Evolutionary conservation across 1,284 basidiomycete species (phyloP), one percentile per base, ranked within the genome.

Genomic region (Apiotrichum porosum): DNA sequence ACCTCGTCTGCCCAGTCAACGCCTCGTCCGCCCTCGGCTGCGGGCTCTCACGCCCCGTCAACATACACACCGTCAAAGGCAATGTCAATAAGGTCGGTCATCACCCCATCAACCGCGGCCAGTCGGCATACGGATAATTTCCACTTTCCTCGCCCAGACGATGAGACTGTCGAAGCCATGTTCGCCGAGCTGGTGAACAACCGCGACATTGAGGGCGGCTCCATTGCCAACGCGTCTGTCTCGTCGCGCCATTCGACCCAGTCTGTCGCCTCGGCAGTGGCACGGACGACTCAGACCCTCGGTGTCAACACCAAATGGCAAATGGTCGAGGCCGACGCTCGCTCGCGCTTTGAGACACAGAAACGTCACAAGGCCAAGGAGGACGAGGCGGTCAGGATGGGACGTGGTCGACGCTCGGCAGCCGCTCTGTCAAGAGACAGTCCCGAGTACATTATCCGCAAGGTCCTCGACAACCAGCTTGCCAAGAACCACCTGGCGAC

Each of bases 251-350:
- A 43, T 19, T 55, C 54, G 21, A 42, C 19, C 35, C 51, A 28
- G 52, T 55, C 37, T 22, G 46, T 23, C 26, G 37, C 46, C 4
- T 60, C 60, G 4, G 53, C 61, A 2, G 54, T 63, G 9, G 60
- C 61, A 3, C 54, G 52, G n/a, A 57, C 56, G 4, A 59, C 66
- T 9, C 37, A 47, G 1, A 75, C 77, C 37, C 75, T 92, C 23
- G 66, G 81, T 1, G 78, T 86, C 24, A 86, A 92, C 42, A 90
- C 90, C 68, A 97, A 97, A 73, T 97, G 93, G 93, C 79, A 80
- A 54, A 83, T 97, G 64, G 86, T 97, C 10, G 82, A 86, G 68
- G 89, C 84, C 57, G 86, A 89, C 60, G 85, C 22, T 17, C 39
- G 47, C 6, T 41, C 86, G 49, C 81, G 86, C 35, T 90, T 84